Conservation (phyloP, 2,329 filamentous ascomycete genomes). For the Emericellopsis atlantica region DNA sequence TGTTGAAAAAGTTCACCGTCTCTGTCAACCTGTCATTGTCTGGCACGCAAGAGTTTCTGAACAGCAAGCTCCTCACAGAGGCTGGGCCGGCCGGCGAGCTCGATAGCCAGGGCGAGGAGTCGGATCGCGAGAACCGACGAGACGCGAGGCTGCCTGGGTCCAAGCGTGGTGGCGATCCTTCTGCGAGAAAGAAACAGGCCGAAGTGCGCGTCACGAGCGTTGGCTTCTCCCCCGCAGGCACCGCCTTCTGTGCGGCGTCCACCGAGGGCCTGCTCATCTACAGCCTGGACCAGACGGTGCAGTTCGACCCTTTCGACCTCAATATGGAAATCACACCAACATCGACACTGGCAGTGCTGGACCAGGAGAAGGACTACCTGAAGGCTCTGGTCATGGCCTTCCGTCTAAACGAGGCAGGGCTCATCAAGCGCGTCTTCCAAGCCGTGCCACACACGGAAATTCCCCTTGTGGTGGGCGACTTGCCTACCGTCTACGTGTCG, state of each 20-base stretch:
- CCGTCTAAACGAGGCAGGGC: conserved; percentile 73
- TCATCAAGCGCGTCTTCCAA: conserved; percentile 80
- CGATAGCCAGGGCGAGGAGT: conserved; percentile 77
- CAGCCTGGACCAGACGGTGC: conserved; percentile 69
- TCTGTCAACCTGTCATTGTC: conserved; percentile 92
- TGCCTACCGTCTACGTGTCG: conserved; percentile 78
- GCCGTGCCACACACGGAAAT: conserved; percentile 66
- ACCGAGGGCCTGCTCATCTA: conserved; percentile 93
- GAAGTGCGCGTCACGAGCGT: conserved; percentile 79
- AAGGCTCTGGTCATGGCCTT: conserved; percentile 96
- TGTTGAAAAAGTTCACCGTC: conserved; percentile 92
- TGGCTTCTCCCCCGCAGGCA: conserved; percentile 78
- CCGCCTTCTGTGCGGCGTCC: conserved; percentile 85
- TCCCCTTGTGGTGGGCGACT: conserved; percentile 59
- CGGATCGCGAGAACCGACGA: conserved; percentile 74
- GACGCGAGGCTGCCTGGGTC: conserved; percentile 74
- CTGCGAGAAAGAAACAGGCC: conserved; percentile 60
- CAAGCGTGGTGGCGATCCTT: conserved; percentile 72
- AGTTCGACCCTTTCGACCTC: conserved; percentile 94
- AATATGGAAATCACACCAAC: conserved; percentile 88
- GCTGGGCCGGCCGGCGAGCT: conserved; percentile 76
- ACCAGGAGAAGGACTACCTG: conserved; percentile 64
- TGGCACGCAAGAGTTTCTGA: conserved; percentile 93
- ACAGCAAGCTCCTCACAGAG: conserved; percentile 84
- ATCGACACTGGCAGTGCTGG: conserved; percentile 59